Evolutionary conservation across 169 alveolate genomes (phyloP), one percentile per base, ranked within the genome.

Genomic region (Plasmodium malariae): DNA sequence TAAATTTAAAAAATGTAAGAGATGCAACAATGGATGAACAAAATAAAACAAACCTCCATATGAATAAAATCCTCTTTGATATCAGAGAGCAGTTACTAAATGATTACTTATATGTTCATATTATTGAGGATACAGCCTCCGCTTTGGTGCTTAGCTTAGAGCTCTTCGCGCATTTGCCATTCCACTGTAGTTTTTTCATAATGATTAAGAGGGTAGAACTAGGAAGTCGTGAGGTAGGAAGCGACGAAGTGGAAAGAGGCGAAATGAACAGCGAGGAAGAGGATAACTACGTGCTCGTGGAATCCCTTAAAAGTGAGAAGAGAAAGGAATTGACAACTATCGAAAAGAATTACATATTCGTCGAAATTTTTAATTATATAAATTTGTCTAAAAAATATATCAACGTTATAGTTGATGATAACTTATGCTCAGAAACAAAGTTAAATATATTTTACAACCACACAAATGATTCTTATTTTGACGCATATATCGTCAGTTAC

Each of bases 131-230:
- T 54, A 76, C 74, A 11, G 62, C 19, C 11, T 12, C 28, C 12
- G 45, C 5, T 24, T 68, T 76, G 17, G 74, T 76, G 3, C 43
- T 76, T 9, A 26, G 51, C 28, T 43, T 76, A 43, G 89, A 76
- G 55, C 54, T 76, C 28, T n/a, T 76, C 26, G 89, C 89, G 1
- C n/a, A 60, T 60, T 34, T 76, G 9, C 89, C 89, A 26, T 76
- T 76, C 63, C 89, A 76, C n/a, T 76, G 89, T 51, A 76, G n/a
- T 49, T 76, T 76, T 62, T 67, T 37, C 36, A 11, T 76, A 14
- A 43, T 76, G 62, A 54, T 68, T 28, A 76, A 76, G 54, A 43
- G 43, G 37, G 70, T 24, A 32, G 34, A 19, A 19, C 11, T 17
- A 9, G 51, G 34, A 48, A 11, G 34, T 6, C 7, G 54, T 1